Percentiles rank a stretch among this genome's conserved stretches.
These are phyloP conservation scores for Candida qinlingensis DNA, from an alignment of 805 yeast genomes.

Conservation along the genomic window DNA sequence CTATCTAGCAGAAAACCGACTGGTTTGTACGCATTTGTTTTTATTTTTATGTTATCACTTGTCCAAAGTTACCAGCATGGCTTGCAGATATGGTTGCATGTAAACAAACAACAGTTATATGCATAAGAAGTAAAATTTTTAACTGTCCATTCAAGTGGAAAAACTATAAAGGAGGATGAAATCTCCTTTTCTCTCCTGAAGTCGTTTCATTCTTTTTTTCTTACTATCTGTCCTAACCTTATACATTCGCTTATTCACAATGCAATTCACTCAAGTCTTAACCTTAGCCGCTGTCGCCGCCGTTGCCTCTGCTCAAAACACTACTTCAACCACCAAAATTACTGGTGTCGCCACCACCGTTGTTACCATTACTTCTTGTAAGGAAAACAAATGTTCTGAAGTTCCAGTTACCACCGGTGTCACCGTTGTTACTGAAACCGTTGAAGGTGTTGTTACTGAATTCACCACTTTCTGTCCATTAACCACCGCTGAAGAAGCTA, in stretches of 20 bases:
- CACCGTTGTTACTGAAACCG: constrained; percentile 38
- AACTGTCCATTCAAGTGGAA: background rate
- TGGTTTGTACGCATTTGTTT: background rate
- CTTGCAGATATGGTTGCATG: background rate
- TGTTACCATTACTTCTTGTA: constrained; percentile 15
- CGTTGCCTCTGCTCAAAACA: constrained; percentile 23
- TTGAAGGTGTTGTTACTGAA: constrained; percentile 25
- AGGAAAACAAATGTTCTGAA: constrained; percentile 8
- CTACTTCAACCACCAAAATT: constrained; percentile 4
- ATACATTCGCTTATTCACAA: constrained; percentile 27
- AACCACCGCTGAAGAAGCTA: constrained; percentile 6
- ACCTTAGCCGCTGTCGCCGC: constrained; percentile 25
- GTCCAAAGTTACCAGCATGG: background rate
- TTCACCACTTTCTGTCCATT: constrained; percentile 46
- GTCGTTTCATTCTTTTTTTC: background rate
- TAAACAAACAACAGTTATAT: constrained; percentile 3
- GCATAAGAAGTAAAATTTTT: background rate
- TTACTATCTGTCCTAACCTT: constrained; percentile 18
- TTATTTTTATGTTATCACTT: background rate
- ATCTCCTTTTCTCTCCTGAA: background rate
- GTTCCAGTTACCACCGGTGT: constrained; percentile 14
- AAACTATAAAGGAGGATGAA: constrained; percentile 5
- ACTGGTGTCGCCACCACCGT: constrained; percentile 5
- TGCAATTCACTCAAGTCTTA: constrained; percentile 31
- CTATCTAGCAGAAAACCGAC: background rate